Evolutionary conservation across 345 rosid genomes (phyloP), one percentile per base, ranked within the genome.

Genomic region (Populus tremula): DNA sequence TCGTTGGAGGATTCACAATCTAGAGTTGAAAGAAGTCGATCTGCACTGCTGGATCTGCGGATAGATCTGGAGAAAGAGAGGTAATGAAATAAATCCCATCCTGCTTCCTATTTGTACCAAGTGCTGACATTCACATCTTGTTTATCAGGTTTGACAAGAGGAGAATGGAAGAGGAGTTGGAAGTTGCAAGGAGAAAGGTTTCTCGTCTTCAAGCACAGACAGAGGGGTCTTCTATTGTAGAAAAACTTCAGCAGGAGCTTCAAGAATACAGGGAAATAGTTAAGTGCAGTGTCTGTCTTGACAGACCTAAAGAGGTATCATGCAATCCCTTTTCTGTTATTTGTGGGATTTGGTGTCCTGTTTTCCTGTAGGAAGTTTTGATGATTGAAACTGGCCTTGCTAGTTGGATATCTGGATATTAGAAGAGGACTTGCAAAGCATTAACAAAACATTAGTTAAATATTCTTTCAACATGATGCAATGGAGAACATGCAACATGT

Each of bases 211-310:
- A 73, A 78, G 88, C 85, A 27, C 88, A 89, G 79, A 83, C 56
- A 53, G 97, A 89, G 86, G 93, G 92, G 68, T 91, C 98, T 68
- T 88, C 88, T 5, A 69, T 91, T 77, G 77, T 90, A 59, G 91
- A 89, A 77, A 94, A 93, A 84, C 97, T 92, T 74, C 87, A 75
- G 18, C 87, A 88, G 84, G 99, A 96, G 82, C 93, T 90, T 66
- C 82, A 81, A 71, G 98, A 94, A 82, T 96, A 91, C 90, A 90
- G 82, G 84, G 99, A 94, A 80, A 89, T 96, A 71, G 85, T 96
- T 39, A 96, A 94, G 86, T 96, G 99, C 84, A 89, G 90, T 78
- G 88, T 92, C 83, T 96, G 99, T 79, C 88, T 50, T 76, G 96
- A 94, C 76, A 86, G 94, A 75, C 87, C 93, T 39, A 96, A 96